These are phyloP conservation scores for Candida pseudoglaebosa DNA, from an alignment of 805 yeast species.

Conservation along the genomic window DNA sequence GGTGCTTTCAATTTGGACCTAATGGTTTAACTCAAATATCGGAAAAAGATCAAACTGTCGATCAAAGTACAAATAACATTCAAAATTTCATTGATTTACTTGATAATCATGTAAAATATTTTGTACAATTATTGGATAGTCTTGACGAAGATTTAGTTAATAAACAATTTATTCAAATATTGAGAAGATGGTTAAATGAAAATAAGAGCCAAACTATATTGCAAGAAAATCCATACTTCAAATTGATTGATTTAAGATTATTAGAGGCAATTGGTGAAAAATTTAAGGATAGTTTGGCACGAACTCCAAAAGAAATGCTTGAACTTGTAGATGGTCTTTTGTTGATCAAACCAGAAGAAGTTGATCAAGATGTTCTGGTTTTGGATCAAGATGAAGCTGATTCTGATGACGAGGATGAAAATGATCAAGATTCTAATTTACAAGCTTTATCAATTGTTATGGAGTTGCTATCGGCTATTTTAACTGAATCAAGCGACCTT, in stretches of 20 bases:
- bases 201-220: slow-evolving; percentile 8
- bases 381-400: slow-evolving; percentile 18
- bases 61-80: slow-evolving; percentile 22
- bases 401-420: slow-evolving; percentile 28
- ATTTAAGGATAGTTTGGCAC: slow-evolving; percentile 54
- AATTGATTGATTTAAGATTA: slow-evolving; percentile 57
- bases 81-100: slow-evolving; percentile 23
- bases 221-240: slow-evolving; percentile 47
- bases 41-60: slow-evolving; percentile 1
- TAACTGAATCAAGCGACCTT: slow-evolving; percentile 28
- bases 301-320: slow-evolving; percentile 56
- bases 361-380: slow-evolving; percentile 29
- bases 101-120: slow-evolving; percentile 22
- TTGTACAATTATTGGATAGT: slow-evolving; percentile 43
- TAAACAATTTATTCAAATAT: slow-evolving; percentile 44
- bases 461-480: slow-evolving; percentile 34
- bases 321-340: slow-evolving; percentile 29
- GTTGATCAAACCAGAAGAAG: slow-evolving; percentile 5
- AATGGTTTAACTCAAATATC: slow-evolving; percentile 33
- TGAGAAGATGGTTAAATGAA: slow-evolving; percentile 57
- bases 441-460: slow-evolving; percentile 25
- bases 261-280: slow-evolving; percentile 57
- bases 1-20: slow-evolving; percentile 43
- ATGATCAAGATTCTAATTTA: slow-evolving; percentile 12
- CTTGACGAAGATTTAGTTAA: slow-evolving; percentile 41